phyloP scores from a whole-genome alignment of 768 basidiomycete genomes.

The Tricholomella constricta region DNA sequence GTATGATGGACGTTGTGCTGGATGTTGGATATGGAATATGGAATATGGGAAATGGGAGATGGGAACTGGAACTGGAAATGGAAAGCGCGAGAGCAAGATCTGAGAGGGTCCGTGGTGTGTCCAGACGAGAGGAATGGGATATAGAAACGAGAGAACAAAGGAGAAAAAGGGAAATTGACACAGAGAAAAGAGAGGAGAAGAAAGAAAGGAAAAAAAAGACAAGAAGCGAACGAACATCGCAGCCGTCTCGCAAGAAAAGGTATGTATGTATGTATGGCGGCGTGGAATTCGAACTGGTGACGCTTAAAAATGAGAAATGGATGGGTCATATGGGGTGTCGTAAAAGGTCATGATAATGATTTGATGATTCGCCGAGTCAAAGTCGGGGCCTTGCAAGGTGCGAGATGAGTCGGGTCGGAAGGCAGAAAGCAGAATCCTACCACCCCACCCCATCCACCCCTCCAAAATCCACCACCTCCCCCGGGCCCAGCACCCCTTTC shows the following conservation, averaged over 20 bases:
- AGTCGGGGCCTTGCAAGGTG: neutral
- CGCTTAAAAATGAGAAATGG: too few relatives aligned
- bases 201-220: neutral
- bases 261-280: neutral
- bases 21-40: too few relatives aligned
- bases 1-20: too few relatives aligned
- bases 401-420: neutral
- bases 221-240: neutral
- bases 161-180: neutral
- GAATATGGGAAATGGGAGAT: too few relatives aligned
- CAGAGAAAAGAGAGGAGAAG: neutral
- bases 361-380: too few relatives aligned
- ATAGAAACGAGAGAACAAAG: too few relatives aligned
- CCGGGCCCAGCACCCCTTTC: conserved; percentile 5
- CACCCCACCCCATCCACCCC: neutral
- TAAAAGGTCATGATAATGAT: neutral
- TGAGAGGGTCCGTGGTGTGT: too few relatives aligned
- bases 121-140: too few relatives aligned
- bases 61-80: too few relatives aligned
- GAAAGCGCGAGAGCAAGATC: neutral
- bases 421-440: neutral
- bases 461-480: neutral
- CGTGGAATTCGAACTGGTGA: too few relatives aligned
- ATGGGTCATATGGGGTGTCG: neutral
- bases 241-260: too few relatives aligned